Conservation (phyloP, 225 moss, liverwort and hornwort genomes). For the Polytrichum formosum region DNA sequence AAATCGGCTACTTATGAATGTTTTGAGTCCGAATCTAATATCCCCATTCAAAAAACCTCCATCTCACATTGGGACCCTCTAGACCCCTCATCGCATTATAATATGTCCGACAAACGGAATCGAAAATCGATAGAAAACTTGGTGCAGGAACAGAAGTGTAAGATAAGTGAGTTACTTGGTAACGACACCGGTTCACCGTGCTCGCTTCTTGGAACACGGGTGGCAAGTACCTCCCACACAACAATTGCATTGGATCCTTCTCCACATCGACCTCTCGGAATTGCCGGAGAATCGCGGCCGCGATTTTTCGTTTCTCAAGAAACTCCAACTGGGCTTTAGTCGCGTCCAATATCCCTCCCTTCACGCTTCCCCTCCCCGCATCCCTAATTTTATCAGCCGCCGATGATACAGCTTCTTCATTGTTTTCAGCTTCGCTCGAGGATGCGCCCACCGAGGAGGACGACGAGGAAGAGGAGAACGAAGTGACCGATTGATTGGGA, state of each 20-base stretch:
- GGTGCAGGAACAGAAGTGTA: neutral
- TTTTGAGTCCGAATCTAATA: no score
- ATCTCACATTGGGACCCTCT: no score
- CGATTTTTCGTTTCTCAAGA: constrained; percentile 23
- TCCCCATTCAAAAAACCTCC: no score
- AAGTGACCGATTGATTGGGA: no score
- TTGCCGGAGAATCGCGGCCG: constrained; percentile 19
- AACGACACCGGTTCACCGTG: constrained; percentile 18
- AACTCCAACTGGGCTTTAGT: constrained; percentile 9
- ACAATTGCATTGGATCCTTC: neutral
- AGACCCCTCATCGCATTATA: neutral
- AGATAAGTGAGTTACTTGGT: constrained; percentile 10
- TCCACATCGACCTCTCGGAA: constrained; percentile 1
- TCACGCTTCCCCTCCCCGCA: neutral
- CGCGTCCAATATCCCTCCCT: neutral
- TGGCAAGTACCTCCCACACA: constrained; percentile 17
- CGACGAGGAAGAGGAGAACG: no score
- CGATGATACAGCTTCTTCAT: no score
- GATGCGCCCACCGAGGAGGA: no score
- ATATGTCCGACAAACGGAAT: no score
- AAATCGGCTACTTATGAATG: no score
- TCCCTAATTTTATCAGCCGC: neutral
- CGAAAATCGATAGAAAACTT: no score
- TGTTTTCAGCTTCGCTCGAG: no score
- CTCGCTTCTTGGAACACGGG: constrained; percentile 17